Evolutionary conservation across 2,329 filamentous ascomycete species (phyloP).

Genomic region (Chalara sp.): DNA sequence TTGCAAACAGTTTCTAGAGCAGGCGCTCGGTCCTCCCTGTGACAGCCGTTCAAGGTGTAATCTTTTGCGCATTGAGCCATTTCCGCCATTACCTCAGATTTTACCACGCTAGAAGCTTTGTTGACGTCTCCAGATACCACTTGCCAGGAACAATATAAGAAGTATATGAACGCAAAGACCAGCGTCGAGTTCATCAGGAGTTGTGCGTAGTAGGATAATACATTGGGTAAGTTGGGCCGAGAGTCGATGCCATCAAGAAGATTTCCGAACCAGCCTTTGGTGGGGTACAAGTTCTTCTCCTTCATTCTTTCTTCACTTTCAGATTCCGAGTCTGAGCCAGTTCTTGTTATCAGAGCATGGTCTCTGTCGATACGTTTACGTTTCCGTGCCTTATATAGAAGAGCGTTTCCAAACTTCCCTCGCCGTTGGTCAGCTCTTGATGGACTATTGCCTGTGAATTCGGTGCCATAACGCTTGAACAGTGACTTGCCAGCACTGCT

Average conservation of each 20-base stretch:
- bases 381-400: conserved; percentile 42
- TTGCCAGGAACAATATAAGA: conserved; percentile 23
- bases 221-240: conserved; percentile 58
- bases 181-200: conserved; percentile 44
- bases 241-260: conserved; percentile 57
- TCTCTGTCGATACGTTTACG: conserved; percentile 39
- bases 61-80: conserved; percentile 76
- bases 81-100: conserved; percentile 64
- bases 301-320: conserved; percentile 31
- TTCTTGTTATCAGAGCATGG: conserved; percentile 26
- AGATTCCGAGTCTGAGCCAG: conserved; percentile 28
- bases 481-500: conserved; percentile 35
- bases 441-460: conserved; percentile 34
- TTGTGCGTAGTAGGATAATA: conserved; percentile 61
- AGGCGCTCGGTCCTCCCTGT: conserved; percentile 57
- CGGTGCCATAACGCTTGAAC: conserved; percentile 36
- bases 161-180: conserved; percentile 35
- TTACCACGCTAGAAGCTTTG: conserved; percentile 47
- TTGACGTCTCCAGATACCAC: conserved; percentile 27
- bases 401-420: conserved; percentile 38
- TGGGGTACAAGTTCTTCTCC: conserved; percentile 18
- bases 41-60: conserved; percentile 72
- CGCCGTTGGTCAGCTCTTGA: conserved; percentile 60
- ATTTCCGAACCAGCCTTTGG: conserved; percentile 34
- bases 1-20: conserved; percentile 68